Evolutionary conservation across 345 rosid genomes (phyloP), one percentile per base, ranked within the genome.

Genomic region (Eucalyptus cladocalyx): DNA sequence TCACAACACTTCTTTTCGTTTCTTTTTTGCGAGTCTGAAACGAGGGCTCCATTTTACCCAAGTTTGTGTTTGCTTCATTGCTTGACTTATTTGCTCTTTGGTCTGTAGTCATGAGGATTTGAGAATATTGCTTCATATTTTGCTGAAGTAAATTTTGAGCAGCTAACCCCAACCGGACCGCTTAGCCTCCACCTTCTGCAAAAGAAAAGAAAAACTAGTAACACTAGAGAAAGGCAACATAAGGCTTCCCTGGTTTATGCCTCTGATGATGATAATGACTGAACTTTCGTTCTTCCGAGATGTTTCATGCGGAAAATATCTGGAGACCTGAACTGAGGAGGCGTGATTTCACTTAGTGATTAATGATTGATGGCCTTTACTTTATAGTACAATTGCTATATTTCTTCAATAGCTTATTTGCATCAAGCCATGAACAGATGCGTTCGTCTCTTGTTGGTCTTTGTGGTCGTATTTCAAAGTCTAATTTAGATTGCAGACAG

Each of bases 321-420:
- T 87, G 88, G 88, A 87, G 88, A 87, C 88, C 88, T 87, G 88
- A 87, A 43, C 88, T 87, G 88, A 87, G 60, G 88, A 86, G 87
- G 67, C 9, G 24, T 72, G 45, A n/a, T 76, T 76, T 37, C 45
- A 37, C 83, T 37, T 37, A 37, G 81, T 72, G 26, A 18, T 76
- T 37, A 37, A 37, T 76, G 83, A 21, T 76, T 76, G 47, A 6
- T 76, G 83, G 83, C 47, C 45, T 76, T 37, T 21, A 6, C 83
- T 76, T 76, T 21, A 72, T 37, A 76, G 28, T 37, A 2, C 47
- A 76, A 76, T 76, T n/a, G 12, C 24, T 18, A 69, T 34, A 3
- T 69, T 69, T 69, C 80, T 9, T 69, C 42, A 67, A 32, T 67
- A 16, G 80, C 40, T 18, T 32, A 69, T 32, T 69, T 69, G 42